phyloP scores from a whole-genome alignment of 139 green algal species.

The Mychonastes homosphaera region DNA sequence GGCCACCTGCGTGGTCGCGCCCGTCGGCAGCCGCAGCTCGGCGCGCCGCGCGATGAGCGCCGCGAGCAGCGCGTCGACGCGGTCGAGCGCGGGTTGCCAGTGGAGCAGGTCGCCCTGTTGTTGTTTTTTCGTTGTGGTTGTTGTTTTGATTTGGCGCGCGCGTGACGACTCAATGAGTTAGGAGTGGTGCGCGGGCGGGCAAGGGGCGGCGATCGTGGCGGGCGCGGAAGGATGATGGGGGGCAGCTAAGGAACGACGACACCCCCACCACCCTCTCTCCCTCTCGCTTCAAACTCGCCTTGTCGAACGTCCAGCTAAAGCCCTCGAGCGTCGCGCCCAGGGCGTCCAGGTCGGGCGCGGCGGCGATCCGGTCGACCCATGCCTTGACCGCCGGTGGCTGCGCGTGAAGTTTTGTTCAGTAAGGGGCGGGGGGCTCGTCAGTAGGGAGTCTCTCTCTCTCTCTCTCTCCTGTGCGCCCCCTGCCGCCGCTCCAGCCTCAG shows the following conservation, averaged over 20 bases:
- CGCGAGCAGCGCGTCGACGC: constrained; percentile 74
- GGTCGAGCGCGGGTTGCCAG: constrained; percentile 78
- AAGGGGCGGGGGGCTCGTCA: no score
- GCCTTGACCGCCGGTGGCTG: constrained; percentile 47
- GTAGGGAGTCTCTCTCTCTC: no score
- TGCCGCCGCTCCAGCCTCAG: no score
- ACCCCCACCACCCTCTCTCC: neutral
- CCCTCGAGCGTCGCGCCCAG: constrained; percentile 39
- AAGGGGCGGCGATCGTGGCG: neutral
- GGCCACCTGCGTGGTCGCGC: no score
- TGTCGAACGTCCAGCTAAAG: constrained; percentile 68
- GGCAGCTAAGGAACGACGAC: neutral
- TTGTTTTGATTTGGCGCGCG: no score
- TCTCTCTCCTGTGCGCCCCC: no score
- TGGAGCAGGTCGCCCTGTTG: constrained; percentile 89
- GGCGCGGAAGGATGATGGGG: neutral
- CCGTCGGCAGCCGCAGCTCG: constrained; percentile 51
- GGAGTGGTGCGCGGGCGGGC: neutral
- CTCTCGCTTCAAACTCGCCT: constrained; percentile 30
- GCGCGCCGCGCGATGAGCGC: constrained; percentile 33
- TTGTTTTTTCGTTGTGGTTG: no score
- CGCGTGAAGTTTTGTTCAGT: no score
- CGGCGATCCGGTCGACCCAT: constrained; percentile 42
- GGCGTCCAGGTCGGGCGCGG: no score
- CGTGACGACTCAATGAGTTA: neutral